Evolutionary conservation across 1,284 basidiomycete genomes (phyloP).

Genomic region (Exobasidium rhododendri): DNA sequence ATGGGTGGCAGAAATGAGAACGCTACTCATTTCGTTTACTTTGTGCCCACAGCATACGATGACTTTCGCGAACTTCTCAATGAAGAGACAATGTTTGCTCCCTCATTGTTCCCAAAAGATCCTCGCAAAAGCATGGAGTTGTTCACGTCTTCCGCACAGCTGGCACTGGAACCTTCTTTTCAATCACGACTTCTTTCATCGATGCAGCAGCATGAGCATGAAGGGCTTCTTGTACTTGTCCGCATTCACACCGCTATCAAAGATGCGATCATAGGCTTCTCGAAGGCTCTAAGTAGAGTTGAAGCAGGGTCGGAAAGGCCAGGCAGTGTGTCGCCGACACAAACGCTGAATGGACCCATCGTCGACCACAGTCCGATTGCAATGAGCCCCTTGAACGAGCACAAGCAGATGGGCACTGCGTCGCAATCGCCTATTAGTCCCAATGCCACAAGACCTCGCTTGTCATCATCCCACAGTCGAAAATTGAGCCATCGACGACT

Average conservation of each 20-base stretch:
- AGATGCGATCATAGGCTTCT: slow-evolving; percentile 6
- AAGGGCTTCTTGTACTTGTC: slow-evolving; percentile 17
- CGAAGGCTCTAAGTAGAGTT: slow-evolving; percentile 22
- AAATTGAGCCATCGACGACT: neutral
- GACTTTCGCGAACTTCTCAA: slow-evolving; percentile 28
- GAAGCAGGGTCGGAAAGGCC: slow-evolving; percentile 17
- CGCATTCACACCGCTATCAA: neutral
- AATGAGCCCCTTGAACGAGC: neutral
- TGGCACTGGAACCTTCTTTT: slow-evolving; percentile 25
- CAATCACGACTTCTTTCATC: slow-evolving; percentile 17
- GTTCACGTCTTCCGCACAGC: slow-evolving; percentile 20
- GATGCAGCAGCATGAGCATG: slow-evolving; percentile 20
- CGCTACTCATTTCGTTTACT: slow-evolving; percentile 12
- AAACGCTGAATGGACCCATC: neutral
- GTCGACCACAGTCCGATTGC: neutral
- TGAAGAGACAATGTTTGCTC: slow-evolving; percentile 28
- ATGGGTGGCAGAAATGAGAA: slow-evolving; percentile 9
- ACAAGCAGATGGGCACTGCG: neutral
- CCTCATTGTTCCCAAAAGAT: slow-evolving; percentile 22
- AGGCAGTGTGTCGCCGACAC: neutral
- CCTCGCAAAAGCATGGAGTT: slow-evolving; percentile 20
- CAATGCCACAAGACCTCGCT: neutral
- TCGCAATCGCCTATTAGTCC: neutral
- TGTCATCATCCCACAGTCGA: neutral
- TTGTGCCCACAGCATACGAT: slow-evolving; percentile 21